Evolutionary conservation across 1,139 yeast genomes (phyloP), one percentile per base, ranked within the genome.

Genomic region (Fermentozyma sake): DNA sequence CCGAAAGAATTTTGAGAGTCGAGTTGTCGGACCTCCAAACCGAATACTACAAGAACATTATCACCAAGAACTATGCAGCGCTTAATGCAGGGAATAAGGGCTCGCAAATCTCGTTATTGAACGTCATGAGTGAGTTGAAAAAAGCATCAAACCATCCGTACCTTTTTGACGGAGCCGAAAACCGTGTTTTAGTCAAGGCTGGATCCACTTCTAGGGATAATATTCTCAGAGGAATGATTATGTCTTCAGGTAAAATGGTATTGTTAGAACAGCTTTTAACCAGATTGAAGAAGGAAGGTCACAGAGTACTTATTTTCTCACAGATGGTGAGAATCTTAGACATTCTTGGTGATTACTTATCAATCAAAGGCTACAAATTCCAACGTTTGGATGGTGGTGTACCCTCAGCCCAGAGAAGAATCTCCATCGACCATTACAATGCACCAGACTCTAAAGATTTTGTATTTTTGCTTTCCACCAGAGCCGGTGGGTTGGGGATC

Each of bases 401-500:
- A 18, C 94, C 97, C 3, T 87, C 97, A 2, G 76, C 94, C 4
- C 94, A 89, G 39, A 77, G 99, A 58, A 75, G 96, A 50, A 79
- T 89, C 13, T 83, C 97, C 3, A 93, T 93, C 48, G 98, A 93
- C 52, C 98, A 93, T 55, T 93, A 82, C 64, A 93, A 93, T 56
- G 89, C 96, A 0, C 93, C 93, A 2, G 96, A 76, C 30, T 86
- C 96, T 5, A 82, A 80, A 31, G 98, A 93, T 55, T 91, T 89
- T 54, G 95, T 82, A 3, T 93, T 93, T 42, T 61, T 93, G 47
- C 66, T 93, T 31, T 82, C 95, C 22, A 93, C 99, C 0, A 76
- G 99, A 63, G 99, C 98, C 14, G 99, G 99, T 64, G 99, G 99
- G 29, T 68, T 91, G 38, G 99, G 99, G 55, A 93, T 91, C 52